phyloP scores from a whole-genome alignment of 2,329 filamentous ascomycete genomes.

The Botrytis medusae region DNA sequence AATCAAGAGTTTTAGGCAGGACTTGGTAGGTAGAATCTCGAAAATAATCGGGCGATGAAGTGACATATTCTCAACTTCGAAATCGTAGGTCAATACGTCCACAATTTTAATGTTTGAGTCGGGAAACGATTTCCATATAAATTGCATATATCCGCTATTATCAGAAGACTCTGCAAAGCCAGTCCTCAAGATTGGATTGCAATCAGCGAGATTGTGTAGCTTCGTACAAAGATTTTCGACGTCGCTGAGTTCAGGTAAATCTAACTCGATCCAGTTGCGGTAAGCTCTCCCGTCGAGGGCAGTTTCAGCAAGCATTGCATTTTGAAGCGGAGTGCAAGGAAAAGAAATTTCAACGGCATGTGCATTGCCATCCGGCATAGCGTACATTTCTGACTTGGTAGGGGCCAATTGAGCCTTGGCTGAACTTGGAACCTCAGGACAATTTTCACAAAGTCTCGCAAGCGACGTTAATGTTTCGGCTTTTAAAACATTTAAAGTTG shows the following conservation, averaged over 20 bases:
- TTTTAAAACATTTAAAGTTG: constrained; percentile 61
- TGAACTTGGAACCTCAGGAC: constrained; percentile 9
- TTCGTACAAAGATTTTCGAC: constrained; percentile 47
- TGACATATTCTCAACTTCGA: constrained; percentile 43
- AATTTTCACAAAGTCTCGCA: constrained; percentile 38
- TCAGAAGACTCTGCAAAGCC: constrained; percentile 62
- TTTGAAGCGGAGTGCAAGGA: constrained; percentile 71
- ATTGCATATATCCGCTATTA: constrained; percentile 54
- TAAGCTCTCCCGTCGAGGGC: constrained; percentile 60
- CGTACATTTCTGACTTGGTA: not conserved
- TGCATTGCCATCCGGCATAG: constrained; percentile 34
- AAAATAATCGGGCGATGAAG: constrained; percentile 56
- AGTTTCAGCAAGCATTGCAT: constrained; percentile 79
- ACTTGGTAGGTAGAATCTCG: constrained; percentile 47
- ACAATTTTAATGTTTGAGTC: constrained; percentile 43
- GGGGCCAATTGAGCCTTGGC: not conserved
- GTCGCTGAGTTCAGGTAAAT: constrained; percentile 41
- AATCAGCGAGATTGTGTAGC: constrained; percentile 49
- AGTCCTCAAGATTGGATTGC: constrained; percentile 69
- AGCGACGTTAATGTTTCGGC: constrained; percentile 49
- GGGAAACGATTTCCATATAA: constrained; percentile 59
- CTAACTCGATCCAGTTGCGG: constrained; percentile 73
- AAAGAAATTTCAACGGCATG: constrained; percentile 49
- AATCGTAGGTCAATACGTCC: constrained; percentile 43
- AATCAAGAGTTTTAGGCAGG: constrained; percentile 39